Evolutionary conservation across 805 yeast genomes (phyloP).

Genomic region (Scheffersomyces ergatensis): DNA sequence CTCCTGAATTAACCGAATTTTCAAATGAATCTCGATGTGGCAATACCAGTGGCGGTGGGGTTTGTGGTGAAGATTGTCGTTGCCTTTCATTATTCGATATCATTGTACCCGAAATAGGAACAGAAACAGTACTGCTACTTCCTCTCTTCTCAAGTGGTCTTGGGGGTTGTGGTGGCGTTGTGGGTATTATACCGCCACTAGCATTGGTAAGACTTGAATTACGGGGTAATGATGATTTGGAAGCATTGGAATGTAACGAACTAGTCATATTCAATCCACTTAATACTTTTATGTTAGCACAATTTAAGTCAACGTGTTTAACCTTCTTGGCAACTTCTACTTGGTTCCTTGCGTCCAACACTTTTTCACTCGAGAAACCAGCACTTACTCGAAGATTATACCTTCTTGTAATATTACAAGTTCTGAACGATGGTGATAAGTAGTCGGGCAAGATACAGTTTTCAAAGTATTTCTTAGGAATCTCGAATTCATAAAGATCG

Average conservation of each 20-base stretch:
- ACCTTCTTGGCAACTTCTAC: slow-evolving; percentile 18
- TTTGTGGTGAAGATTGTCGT: neutral
- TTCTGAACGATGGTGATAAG: slow-evolving; percentile 52
- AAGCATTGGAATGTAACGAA: slow-evolving; percentile 22
- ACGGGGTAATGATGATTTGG: slow-evolving; percentile 16
- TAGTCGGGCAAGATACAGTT: slow-evolving; percentile 46
- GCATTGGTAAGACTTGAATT: slow-evolving; percentile 1
- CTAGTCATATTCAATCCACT: slow-evolving; percentile 30
- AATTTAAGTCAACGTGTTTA: slow-evolving; percentile 26
- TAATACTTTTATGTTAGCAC: slow-evolving; percentile 30
- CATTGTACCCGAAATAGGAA: neutral
- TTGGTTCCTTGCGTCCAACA: slow-evolving; percentile 17
- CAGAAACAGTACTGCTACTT: neutral
- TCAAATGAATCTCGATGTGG: slow-evolving; percentile 1
- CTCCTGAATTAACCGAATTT: slow-evolving; percentile 1
- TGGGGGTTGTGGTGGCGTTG: neutral
- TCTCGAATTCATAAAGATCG: slow-evolving; percentile 39
- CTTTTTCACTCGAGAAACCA: slow-evolving; percentile 23
- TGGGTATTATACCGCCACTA: neutral
- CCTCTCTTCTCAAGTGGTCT: neutral
- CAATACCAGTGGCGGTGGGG: neutral
- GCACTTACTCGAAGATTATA: slow-evolving; percentile 18
- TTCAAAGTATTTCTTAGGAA: slow-evolving; percentile 37
- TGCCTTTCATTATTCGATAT: neutral
- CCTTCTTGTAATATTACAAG: slow-evolving; percentile 52